Evolutionary conservation across 768 basidiomycete species (phyloP), one percentile per base, ranked within the genome.

Genomic region (Asterophora parasitica): DNA sequence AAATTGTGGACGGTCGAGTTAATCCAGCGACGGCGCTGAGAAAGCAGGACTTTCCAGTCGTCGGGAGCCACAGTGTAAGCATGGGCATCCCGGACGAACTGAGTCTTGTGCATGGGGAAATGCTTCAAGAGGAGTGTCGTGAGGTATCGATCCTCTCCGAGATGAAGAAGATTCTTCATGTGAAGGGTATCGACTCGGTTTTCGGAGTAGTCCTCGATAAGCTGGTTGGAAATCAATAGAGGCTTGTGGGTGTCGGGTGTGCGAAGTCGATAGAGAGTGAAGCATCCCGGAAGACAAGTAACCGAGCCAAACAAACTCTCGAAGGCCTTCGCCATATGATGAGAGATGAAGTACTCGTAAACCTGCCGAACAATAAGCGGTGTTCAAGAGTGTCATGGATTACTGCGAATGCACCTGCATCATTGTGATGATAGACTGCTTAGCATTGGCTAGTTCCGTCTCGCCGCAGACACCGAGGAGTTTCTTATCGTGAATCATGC

Each of bases 1-100:
- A 99, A 70, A 67, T 99, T 99, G 72, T 99, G 95, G 9, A 99
- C 83, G 0, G 95, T 99, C 13, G 95, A 98, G 73, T 99, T 99
- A 69, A 99, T 99, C 95, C 96, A 99, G 58, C 96, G 89, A 69
- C 95, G 88, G 72, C 95, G 85, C 63, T 99, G 96, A 7, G 92
- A 96, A 16, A 99, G 71, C 44, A 99, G 67, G 19, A 97, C 85
- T 63, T 83, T 85, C 92, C 92, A 96, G 57, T 92, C 89, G 57
- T 95, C 93, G 0, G 95, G 95, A 2, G 95, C 95, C 12, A 97
- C 88, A 0, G 95, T 98, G 63, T 78, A 88, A 0, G 94, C 96
- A 62, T 91, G 86, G 1, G 96, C 94, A 58, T 96, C 93, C 4
- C 92, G 83, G 41, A 94, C 81, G 61, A 98, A 98, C 61, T 92